phyloP scores from a whole-genome alignment of 768 basidiomycete species.

The Boletus edulis region DNA sequence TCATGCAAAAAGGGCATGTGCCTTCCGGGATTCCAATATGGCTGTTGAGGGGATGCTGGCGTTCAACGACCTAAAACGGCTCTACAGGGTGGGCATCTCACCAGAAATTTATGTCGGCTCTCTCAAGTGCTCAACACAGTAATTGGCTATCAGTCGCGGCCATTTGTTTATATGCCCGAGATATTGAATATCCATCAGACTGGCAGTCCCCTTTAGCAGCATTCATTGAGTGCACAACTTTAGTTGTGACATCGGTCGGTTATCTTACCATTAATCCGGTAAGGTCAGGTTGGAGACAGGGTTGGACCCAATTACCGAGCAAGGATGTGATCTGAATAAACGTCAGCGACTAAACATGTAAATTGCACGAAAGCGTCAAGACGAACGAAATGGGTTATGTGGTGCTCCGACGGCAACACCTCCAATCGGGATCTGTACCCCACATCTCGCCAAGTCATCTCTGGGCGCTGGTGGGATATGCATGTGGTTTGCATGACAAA shows the following conservation, averaged over 20 bases:
- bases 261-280: slow-evolving; percentile 8
- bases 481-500: slow-evolving; percentile 14
- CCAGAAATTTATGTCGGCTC: slow-evolving; percentile 3
- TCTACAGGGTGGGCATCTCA: slow-evolving; percentile 11
- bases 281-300: slow-evolving; percentile 1
- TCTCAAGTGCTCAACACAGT: neutral
- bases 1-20: slow-evolving; percentile 5
- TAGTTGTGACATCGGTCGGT: slow-evolving; percentile 16
- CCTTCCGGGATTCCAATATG: neutral
- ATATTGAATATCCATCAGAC: neutral
- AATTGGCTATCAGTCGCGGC: neutral
- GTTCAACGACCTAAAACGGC: slow-evolving; percentile 2
- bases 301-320: slow-evolving; percentile 5
- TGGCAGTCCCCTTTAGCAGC: neutral
- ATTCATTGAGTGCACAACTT: slow-evolving; percentile 17
- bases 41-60: slow-evolving; percentile 1
- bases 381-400: slow-evolving; percentile 3
- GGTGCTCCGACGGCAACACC: slow-evolving; percentile 2
- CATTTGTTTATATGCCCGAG: neutral
- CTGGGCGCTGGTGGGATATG: slow-evolving; percentile 1
- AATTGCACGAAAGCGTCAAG: slow-evolving; percentile 8
- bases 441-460: slow-evolving; percentile 15
- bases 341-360: slow-evolving; percentile 2
- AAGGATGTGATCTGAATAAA: slow-evolving; percentile 12
- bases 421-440: slow-evolving; percentile 19